Percentiles rank a stretch among this genome's conserved stretches.
Conservation (phyloP, 2,329 filamentous ascomycete genomes). For the Trichoderma sp. region DNA sequence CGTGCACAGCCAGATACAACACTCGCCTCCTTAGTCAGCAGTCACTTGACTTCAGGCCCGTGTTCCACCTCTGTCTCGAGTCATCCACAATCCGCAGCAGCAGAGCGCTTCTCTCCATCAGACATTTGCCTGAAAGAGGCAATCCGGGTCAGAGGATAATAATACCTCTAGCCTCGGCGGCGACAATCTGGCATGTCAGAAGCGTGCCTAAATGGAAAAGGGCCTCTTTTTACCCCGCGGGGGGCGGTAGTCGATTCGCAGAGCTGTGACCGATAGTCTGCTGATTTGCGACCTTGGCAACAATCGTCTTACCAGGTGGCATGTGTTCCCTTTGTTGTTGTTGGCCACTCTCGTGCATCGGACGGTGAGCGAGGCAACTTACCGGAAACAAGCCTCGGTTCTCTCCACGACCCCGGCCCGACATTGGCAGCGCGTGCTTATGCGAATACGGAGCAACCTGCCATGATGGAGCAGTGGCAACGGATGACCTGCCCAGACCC, state of each 20-base stretch:
- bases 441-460: slow-evolving; percentile 2
- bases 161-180: background rate
- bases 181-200: background rate
- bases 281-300: background rate
- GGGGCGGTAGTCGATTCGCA: background rate
- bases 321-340: background rate
- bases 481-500: background rate
- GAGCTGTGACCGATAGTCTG: background rate
- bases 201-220: background rate
- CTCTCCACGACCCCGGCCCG: background rate
- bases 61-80: background rate
- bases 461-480: slow-evolving; percentile 4
- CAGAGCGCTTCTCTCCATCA: background rate
- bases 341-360: background rate
- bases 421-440: background rate
- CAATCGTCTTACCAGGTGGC: background rate
- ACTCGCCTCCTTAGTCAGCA: background rate
- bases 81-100: background rate
- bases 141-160: background rate
- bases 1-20: background rate
- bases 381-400: background rate
- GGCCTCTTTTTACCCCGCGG: slow-evolving; percentile 2
- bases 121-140: slow-evolving; percentile 1
- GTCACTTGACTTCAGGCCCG: slow-evolving; percentile 3
- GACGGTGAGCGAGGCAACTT: background rate